Evolutionary conservation across 306 rosid species (phyloP), one percentile per base, ranked within the genome.

Genomic region (Acacia melanoxylon): DNA sequence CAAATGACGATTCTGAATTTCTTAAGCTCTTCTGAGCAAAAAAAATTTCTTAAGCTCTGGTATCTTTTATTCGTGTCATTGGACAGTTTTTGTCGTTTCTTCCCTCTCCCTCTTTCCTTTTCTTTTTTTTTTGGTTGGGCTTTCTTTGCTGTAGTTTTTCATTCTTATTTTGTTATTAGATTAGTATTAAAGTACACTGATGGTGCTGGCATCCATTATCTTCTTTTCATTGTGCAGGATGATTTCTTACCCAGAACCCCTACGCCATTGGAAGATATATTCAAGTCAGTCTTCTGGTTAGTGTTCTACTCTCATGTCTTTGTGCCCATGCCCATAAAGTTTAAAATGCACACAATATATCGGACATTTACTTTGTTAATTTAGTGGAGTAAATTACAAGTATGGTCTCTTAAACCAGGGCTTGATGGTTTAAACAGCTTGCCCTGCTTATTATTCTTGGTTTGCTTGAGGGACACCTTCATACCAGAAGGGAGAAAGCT

Each of bases 191-290:
- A 78, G 10, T 66, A 66, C 54, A 82, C 58, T 82, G 79, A 41
- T 37, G 74, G 24, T 70, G 44, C 40, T 51, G 48, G 59, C 65
- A 80, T 68, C 10, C 29, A 45, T 13, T 41, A 65, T 8, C 45
- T 51, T 74, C 8, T 61, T 62, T 27, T 19, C 63, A 37, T 77
- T 72, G 68, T 66, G 84, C 85, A 95, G 99, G 99, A 93, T 83
- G 99, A 95, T 91, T 95, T 95, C 92, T 91, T 95, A 83, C 93
- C 99, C 27, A 91, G 99, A 88, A 95, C 99, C 4, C 49, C 99
- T 20, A 95, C 99, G 29, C 99, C 99, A 1, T 86, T 95, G 84
- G 98, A 93, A 86, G 99, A 95, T 72, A 93, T 95, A 80, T 95
- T 93, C 90, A 90, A 87, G 88, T 95, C 99, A 37, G 8, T 95